Base-by-base conservation (phyloP, 2,329 filamentous ascomycete species). In the Sclerotinia sclerotiorum region DNA sequence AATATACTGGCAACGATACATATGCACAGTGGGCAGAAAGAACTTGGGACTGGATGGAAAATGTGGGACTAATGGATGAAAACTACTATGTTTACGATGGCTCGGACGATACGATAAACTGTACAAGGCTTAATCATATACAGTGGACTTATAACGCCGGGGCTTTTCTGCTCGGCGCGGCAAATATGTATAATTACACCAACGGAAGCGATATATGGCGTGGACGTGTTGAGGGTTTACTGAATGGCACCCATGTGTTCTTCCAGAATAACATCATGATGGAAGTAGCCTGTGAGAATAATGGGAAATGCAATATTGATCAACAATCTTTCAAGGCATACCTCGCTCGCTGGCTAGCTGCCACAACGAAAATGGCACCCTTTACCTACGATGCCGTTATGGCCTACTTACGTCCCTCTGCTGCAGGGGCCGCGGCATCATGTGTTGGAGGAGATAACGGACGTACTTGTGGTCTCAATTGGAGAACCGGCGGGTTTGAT, bases 11-110 rank as follows among this genome's bases (percentile, higher is more conserved):
- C 21, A 94, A 96, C 74, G 75, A 83, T 52, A 91, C 90, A 0
- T 97, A 96, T 76, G 84, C 86, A 1, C 85, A 92, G 6, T 95
- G 91, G 92, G 92, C 92, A 0, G 85, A 88, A 27, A 88, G 81
- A 72, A 85, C 87, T 0, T 97, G 91, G 81, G 83, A 91, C 62
- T 92, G 90, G 90, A 88, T 87, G 78, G 76, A 78, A 4, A 77
- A 75, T 8, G 80, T 87, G 57, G 81, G 85, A 0, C 84, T 92
- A 65, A 84, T 92, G 70, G 82, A 87, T 74, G 77, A 83, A 8
- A 80, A 84, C 3, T 90, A 85, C 76, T 82, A 84, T 60, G 81
- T 91, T 24, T 90, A 84, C 72, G 89, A 90, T 73, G 89, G 89
- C 46, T 84, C 84, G 7, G 83, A 87, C 65, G 84, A 84, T 46